A percentile compares a stretch with the other conserved stretches of the same genome.
Conservation (phyloP, 495 filamentous ascomycete species). For the Trichocladium antarcticum region DNA sequence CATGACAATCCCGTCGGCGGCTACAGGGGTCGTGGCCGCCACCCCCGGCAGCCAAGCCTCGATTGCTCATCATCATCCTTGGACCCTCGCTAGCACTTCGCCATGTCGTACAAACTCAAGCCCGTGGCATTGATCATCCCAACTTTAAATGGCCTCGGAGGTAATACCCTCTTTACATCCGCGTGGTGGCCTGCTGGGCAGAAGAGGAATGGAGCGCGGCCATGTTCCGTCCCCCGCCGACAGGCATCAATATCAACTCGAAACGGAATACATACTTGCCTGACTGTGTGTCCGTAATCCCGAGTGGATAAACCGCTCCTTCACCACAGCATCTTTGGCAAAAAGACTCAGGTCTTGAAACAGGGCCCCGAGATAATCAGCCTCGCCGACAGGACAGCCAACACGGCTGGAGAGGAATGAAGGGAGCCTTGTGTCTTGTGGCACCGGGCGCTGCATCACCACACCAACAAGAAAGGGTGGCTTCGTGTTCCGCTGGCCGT, state of each 20-base stretch:
- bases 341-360: no score
- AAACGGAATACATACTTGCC: background rate
- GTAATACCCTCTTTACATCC: background rate
- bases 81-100: background rate
- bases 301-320: no score
- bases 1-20: slow-evolving; percentile 19
- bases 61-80: background rate
- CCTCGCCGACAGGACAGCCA: no score
- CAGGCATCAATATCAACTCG: no score
- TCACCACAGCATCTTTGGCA: no score
- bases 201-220: background rate
- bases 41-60: slow-evolving; percentile 2
- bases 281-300: background rate
- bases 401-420: no score
- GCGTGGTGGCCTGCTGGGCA: background rate
- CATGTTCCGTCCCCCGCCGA: background rate
- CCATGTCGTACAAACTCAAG: background rate
- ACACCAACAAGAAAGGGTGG: no score
- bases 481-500: no score
- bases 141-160: background rate
- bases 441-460: no score
- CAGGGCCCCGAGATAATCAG: no score
- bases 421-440: no score
- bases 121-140: background rate
- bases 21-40: slow-evolving; percentile 13